Evolutionary conservation across 2,329 filamentous ascomycete genomes (phyloP), one percentile per base, ranked within the genome.

Genomic region (Aspergillus sp.): DNA sequence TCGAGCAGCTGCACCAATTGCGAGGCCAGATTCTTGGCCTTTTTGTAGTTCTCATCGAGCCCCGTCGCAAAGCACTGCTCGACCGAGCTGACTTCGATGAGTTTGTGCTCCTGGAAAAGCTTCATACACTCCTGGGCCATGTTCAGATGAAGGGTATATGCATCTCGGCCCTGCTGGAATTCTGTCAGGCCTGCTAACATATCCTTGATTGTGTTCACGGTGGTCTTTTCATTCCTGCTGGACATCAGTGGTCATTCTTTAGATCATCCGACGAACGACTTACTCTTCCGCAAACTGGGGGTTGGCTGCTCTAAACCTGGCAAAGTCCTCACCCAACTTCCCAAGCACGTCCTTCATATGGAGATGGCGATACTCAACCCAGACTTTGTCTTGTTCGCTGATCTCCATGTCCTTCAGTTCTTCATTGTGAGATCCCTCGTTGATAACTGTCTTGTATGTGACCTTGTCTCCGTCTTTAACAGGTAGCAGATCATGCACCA

Each of bases 51-150:
- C 68, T 97, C 91, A 57, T 97, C 93, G 4, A 96, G 72, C 0
- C 93, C 93, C 0, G 93, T 97, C 7, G 90, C 86, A 54, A 98
- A 76, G 29, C 82, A 88, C 75, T 97, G 93, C 68, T 98, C 93
- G 4, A 90, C 79, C 0, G 86, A 85, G 8, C 89, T 89, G 48
- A 97, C 76, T 60, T 98, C 93, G 5, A 86, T 78, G 5, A 98
- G 75, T 62, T 94, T 95, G 63, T 84, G 80, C 44, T 81, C 74
- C 63, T 94, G 83, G 59, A 98, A 98, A 34, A 86, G 80, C 57
- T 88, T 88, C 90, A 97, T 97, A 64, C 89, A 94, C 64, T 95
- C 89, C 64, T 96, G 86, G 1, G 93, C 93, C 91, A 98, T 97
- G 56, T 83, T 91, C 38, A 98, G 75, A 68, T 98, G 93, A 45